These are phyloP conservation scores for Polytolypa hystricis DNA, from an alignment of 2,329 filamentous ascomycete species.

Conservation along the genomic window DNA sequence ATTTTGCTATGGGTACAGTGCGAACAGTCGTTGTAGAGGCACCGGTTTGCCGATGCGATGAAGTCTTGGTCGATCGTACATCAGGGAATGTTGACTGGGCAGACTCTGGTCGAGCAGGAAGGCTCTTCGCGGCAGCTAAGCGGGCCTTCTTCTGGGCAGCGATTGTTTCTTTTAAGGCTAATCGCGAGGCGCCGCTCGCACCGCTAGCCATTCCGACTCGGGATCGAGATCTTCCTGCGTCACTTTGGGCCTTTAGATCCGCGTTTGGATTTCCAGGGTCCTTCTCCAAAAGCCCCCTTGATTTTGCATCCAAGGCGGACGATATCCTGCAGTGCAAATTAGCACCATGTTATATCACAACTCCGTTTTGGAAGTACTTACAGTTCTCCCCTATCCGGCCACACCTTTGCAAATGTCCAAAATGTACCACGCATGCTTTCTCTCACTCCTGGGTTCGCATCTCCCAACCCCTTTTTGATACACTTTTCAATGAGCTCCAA, in stretches of 20 bases:
- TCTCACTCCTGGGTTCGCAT: constrained; percentile 81
- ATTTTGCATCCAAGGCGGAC: constrained; percentile 63
- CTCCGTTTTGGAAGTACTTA: constrained; percentile 35
- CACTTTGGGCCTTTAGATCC: constrained; percentile 10
- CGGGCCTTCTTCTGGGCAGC: constrained; percentile 62
- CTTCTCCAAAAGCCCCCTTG: constrained; percentile 69
- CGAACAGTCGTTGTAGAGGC: constrained; percentile 22
- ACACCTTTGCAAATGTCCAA: constrained; percentile 70
- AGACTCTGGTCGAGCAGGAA: constrained; percentile 46
- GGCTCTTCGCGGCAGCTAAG: constrained; percentile 28
- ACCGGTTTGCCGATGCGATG: constrained; percentile 19
- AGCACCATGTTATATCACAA: background rate
- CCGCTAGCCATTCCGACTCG: constrained; percentile 13
- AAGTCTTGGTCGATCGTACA: constrained; percentile 28
- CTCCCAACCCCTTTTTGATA: constrained; percentile 75
- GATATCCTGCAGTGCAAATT: constrained; percentile 56
- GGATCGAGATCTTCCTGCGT: constrained; percentile 11
- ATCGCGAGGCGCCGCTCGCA: constrained; percentile 13
- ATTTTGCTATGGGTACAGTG: constrained; percentile 27
- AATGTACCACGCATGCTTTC: constrained; percentile 77
- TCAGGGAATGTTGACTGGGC: constrained; percentile 43
- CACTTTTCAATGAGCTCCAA: constrained; percentile 77
- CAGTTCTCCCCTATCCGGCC: constrained; percentile 65
- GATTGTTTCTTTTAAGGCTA: constrained; percentile 69
- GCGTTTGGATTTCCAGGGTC: constrained; percentile 60